A percentile compares a stretch with the other conserved stretches of the same genome.
Conservation (phyloP, 345 rosid genomes). For the Ceriops tagal region DNA sequence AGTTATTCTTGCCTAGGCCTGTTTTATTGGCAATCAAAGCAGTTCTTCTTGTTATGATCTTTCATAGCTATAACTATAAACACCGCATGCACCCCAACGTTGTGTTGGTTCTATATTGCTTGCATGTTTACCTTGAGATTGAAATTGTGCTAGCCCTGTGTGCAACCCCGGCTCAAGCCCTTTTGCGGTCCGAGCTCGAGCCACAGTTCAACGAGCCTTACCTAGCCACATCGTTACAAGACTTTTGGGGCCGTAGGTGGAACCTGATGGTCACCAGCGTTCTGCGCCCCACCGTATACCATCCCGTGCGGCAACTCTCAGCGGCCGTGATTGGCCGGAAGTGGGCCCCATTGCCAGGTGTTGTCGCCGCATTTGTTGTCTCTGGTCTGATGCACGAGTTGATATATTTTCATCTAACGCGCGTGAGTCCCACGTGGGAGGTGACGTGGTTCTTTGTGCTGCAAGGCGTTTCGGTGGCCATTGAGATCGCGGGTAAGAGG, state of each 20-base stretch:
- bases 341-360: constrained; percentile 32
- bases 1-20: background rate
- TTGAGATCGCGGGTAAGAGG: constrained; percentile 46
- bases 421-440: constrained; percentile 65
- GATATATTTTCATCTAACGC: constrained; percentile 41
- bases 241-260: constrained; percentile 85
- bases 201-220: constrained; percentile 66
- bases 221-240: constrained; percentile 65
- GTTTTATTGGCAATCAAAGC: constrained; percentile 34
- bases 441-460: constrained; percentile 59
- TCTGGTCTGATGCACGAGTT: constrained; percentile 70
- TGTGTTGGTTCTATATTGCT: constrained; percentile 30
- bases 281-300: constrained; percentile 50
- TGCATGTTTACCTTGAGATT: constrained; percentile 38
- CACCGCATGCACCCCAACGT: constrained; percentile 25
- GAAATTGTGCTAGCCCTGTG: constrained; percentile 36
- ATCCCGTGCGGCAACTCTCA: constrained; percentile 32
- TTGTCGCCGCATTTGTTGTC: constrained; percentile 44
- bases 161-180: constrained; percentile 35
- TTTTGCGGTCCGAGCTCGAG: constrained; percentile 49
- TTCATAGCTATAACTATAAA: constrained; percentile 34
- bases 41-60: constrained; percentile 23
- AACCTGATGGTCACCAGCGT: constrained; percentile 54
- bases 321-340: constrained; percentile 19
- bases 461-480: constrained; percentile 42